These are phyloP conservation scores for Argentina anserina DNA, from an alignment of 306 rosid genomes.

Conservation along the genomic window DNA sequence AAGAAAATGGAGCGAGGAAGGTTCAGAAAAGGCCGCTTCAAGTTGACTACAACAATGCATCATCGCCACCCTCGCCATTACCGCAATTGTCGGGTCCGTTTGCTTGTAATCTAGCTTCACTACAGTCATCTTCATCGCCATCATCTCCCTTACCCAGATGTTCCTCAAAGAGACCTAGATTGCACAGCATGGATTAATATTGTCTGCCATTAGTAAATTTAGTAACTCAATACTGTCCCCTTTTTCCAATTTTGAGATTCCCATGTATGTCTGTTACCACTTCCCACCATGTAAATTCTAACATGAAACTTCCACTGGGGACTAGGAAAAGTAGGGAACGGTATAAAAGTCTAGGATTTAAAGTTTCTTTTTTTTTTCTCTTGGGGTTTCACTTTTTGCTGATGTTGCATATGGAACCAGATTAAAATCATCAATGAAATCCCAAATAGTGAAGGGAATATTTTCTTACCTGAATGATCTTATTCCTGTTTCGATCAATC, in stretches of 20 bases:
- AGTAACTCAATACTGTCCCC: not conserved
- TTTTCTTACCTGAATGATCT: not conserved
- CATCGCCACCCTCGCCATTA: conserved; percentile 13
- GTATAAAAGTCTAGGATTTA: not conserved
- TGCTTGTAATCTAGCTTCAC: conserved; percentile 35
- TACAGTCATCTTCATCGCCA: conserved; percentile 3
- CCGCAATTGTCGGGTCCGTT: conserved; percentile 18
- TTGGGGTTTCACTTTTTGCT: not conserved
- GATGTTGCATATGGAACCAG: conserved; percentile 4
- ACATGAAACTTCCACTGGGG: not conserved
- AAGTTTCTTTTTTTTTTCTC: not conserved
- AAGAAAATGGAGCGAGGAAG: conserved; percentile 36
- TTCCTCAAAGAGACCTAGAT: conserved; percentile 52
- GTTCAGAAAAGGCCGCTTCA: conserved; percentile 31
- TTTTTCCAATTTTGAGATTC: conserved; percentile 12
- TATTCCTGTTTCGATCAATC: conserved; percentile 5
- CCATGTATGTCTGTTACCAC: not conserved
- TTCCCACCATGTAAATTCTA: conserved; percentile 19
- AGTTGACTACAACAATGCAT: conserved; percentile 27
- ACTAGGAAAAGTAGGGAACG: not conserved
- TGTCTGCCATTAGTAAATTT: not conserved
- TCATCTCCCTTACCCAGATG: conserved; percentile 23
- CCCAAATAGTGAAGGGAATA: conserved; percentile 7
- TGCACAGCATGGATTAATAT: conserved; percentile 25
- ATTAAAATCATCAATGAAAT: conserved; percentile 10